Evolutionary conservation across 139 green algal genomes (phyloP).

Genomic region (Micractinium conductrix): DNA sequence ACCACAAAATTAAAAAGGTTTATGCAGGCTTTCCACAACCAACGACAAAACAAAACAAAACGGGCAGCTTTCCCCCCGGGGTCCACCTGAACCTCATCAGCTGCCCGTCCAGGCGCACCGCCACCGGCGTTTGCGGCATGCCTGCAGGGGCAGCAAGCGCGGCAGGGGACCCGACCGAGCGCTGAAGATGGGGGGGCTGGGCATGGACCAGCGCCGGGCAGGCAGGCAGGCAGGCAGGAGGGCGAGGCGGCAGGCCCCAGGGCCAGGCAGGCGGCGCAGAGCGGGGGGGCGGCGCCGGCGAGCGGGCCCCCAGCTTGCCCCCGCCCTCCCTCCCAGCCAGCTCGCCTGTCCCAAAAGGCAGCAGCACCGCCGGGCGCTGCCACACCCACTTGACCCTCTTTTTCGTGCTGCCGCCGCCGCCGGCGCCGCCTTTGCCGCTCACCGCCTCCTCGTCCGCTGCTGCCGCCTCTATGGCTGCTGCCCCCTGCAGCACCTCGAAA

Average conservation of each 20-base stretch:
- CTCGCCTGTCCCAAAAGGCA: slow-evolving; percentile 23
- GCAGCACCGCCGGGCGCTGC: slow-evolving; percentile 24
- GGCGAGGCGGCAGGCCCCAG: neutral
- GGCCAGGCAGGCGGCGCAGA: neutral
- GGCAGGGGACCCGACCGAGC: neutral
- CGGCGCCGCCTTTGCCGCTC: neutral
- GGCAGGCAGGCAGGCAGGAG: neutral
- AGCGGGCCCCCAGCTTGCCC: no score
- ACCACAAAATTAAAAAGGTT: no score
- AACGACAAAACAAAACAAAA: no score
- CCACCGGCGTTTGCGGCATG: slow-evolving; percentile 8
- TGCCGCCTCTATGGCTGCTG: slow-evolving; percentile 18
- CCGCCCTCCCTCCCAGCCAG: no score
- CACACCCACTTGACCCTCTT: slow-evolving; percentile 12
- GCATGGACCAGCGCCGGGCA: neutral
- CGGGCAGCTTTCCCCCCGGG: no score
- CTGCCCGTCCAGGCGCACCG: neutral
- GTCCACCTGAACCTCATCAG: slow-evolving; percentile 12
- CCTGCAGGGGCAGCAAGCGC: neutral
- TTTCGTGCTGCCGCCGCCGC: neutral
- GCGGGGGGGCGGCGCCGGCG: no score
- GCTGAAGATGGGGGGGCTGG: neutral
- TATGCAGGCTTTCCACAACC: no score
- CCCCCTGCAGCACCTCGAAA: slow-evolving; percentile 21
- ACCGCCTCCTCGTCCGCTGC: slow-evolving; percentile 15